These are phyloP conservation scores for Phytophthora rubi DNA, from an alignment of 352 stramenopile species.

Conservation along the genomic window DNA sequence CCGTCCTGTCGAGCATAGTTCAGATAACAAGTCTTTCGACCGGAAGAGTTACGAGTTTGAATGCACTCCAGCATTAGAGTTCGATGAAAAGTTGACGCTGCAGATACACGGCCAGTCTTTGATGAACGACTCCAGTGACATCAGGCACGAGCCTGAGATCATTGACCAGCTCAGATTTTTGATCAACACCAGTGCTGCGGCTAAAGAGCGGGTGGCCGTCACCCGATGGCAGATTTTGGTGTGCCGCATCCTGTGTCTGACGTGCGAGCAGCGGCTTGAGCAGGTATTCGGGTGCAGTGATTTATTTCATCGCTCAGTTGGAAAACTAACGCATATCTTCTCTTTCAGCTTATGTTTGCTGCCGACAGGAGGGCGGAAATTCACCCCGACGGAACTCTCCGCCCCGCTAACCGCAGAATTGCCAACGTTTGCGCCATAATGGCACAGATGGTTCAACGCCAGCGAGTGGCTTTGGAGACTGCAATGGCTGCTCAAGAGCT, in stretches of 20 bases:
- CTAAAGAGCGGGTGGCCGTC: constrained; percentile 33
- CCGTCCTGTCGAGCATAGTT: neutral
- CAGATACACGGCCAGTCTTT: constrained; percentile 1
- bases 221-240: constrained; percentile 59
- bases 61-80: neutral
- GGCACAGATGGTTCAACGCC: constrained; percentile 51
- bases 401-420: constrained; percentile 6
- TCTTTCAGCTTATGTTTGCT: constrained; percentile 15
- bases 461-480: constrained; percentile 38
- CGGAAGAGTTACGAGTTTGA: constrained; percentile 6
- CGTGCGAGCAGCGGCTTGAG: constrained; percentile 45
- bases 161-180: constrained; percentile 56
- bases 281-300: constrained; percentile 19
- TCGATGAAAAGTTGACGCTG: constrained; percentile 7
- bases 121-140: constrained; percentile 13
- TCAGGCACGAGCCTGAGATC: constrained; percentile 51
- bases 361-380: constrained; percentile 17
- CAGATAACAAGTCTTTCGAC: neutral
- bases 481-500: constrained; percentile 34
- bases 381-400: constrained; percentile 11
- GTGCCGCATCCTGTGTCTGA: constrained; percentile 33
- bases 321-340: neutral
- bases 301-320: neutral
- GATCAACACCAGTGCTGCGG: constrained; percentile 41
- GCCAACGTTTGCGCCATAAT: constrained; percentile 41